Percentiles rank a stretch among this genome's conserved stretches.
Conservation (phyloP, 108 stramenopile genomes). For the Nannochloropsis salina region DNA sequence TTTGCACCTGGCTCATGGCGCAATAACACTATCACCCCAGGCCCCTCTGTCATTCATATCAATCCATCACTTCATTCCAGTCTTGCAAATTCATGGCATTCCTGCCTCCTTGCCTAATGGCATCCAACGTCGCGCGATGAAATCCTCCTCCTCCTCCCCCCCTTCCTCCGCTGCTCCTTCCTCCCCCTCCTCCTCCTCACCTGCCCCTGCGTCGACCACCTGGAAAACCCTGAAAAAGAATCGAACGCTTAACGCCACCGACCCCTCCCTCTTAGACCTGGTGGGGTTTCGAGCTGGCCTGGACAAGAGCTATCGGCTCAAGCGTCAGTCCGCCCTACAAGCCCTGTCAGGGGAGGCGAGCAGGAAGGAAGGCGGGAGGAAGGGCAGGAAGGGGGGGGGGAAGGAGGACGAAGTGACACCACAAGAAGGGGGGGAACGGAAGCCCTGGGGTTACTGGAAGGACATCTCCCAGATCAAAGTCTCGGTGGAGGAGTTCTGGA, state of each 20-base stretch:
- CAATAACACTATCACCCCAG: neutral
- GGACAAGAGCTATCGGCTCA: neutral
- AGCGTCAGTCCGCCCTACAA: neutral
- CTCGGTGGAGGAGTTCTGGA: slow-evolving; percentile 2
- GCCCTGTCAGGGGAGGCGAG: neutral
- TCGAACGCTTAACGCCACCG: neutral
- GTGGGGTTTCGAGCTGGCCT: neutral
- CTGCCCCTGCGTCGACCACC: neutral
- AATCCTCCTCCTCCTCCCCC: slow-evolving; percentile 3
- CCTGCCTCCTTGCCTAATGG: neutral
- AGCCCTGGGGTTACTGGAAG: slow-evolving; percentile 14
- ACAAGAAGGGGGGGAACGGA: neutral
- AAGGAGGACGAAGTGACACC: no score
- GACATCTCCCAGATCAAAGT: slow-evolving; percentile 15
- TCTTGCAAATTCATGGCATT: neutral
- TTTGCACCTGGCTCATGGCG: neutral
- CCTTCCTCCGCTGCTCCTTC: neutral
- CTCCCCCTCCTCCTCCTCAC: neutral
- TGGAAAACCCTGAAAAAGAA: neutral
- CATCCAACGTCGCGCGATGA: neutral
- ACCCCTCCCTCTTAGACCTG: slow-evolving; percentile 2
- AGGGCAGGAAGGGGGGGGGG: neutral
- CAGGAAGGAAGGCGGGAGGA: neutral
- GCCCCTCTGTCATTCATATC: neutral
- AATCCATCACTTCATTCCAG: neutral